These are phyloP conservation scores for Salvia rosmarinus DNA, from an alignment of 257 asterid species.

Conservation along the genomic window DNA sequence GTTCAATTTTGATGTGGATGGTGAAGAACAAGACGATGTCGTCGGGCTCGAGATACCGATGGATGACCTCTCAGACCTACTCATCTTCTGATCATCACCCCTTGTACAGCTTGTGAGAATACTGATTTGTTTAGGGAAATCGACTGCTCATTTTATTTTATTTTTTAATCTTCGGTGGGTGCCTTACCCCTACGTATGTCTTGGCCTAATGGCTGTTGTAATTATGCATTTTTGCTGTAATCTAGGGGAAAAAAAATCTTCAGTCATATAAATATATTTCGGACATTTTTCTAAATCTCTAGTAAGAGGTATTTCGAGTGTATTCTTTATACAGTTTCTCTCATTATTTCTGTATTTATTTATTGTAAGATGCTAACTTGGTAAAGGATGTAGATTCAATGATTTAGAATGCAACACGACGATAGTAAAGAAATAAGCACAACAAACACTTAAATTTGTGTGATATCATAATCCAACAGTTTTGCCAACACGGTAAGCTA, in stretches of 20 bases:
- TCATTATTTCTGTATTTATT: not conserved
- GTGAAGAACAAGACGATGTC: conserved; percentile 68
- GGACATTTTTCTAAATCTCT: conserved; percentile 31
- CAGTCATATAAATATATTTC: conserved; percentile 25
- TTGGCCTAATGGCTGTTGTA: conserved; percentile 65
- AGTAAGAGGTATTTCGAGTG: conserved; percentile 13
- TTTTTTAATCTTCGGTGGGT: not conserved
- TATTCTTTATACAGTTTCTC: not conserved
- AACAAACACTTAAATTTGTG: not conserved
- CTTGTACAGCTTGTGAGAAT: conserved; percentile 64
- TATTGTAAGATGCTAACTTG: too few species aligned
- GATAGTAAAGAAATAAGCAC: not conserved
- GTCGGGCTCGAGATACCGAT: conserved; percentile 85
- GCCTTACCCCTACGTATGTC: conserved; percentile 34
- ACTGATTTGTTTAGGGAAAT: conserved; percentile 45
- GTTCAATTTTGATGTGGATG: conserved; percentile 89
- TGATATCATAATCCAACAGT: conserved; percentile 9
- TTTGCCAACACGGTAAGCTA: conserved; percentile 41
- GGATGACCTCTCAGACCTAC: conserved; percentile 81
- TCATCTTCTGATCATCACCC: conserved; percentile 61
- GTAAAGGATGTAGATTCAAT: too few species aligned
- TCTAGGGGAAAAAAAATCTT: conserved; percentile 29
- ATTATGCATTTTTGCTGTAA: conserved; percentile 52
- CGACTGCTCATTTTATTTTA: conserved; percentile 1
- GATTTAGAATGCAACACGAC: not conserved